Evolutionary conservation across 345 rosid genomes (phyloP).

Genomic region (Melaleuca alternifolia): DNA sequence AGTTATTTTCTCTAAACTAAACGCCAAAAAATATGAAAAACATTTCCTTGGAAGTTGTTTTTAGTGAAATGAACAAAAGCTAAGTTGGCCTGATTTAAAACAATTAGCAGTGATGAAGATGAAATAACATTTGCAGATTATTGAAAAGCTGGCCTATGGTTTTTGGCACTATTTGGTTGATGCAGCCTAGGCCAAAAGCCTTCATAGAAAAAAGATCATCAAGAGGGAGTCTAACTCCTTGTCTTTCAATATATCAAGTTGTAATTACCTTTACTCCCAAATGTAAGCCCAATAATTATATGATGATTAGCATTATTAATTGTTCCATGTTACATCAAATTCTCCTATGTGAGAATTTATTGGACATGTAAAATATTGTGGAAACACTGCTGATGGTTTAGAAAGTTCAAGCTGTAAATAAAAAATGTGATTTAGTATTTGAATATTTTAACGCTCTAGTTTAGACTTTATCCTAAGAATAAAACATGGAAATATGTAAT

Average conservation of each 20-base stretch:
- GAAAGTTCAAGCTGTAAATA: rapidly evolving
- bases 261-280: not conserved
- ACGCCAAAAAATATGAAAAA: too few relatives aligned
- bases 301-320: not conserved
- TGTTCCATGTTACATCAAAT: not conserved
- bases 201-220: not conserved
- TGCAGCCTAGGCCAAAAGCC: not conserved
- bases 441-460: not conserved
- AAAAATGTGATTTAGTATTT: not conserved
- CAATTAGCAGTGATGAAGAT: too few relatives aligned
- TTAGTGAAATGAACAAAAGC: too few relatives aligned
- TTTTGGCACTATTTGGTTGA: not conserved
- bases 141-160: not conserved
- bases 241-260: not conserved
- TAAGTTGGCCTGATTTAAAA: too few relatives aligned
- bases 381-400: not conserved
- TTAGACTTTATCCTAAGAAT: not conserved
- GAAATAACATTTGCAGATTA: not conserved
- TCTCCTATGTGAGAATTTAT: not conserved
- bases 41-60: too few relatives aligned
- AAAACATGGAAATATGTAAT: too few relatives aligned
- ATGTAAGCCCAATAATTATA: not conserved
- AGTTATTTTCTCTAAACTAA: too few relatives aligned
- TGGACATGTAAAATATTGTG: not conserved
- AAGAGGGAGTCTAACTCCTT: not conserved